Evolutionary conservation across 768 basidiomycete genomes (phyloP).

Genomic region (Lactifluus echinatus): DNA sequence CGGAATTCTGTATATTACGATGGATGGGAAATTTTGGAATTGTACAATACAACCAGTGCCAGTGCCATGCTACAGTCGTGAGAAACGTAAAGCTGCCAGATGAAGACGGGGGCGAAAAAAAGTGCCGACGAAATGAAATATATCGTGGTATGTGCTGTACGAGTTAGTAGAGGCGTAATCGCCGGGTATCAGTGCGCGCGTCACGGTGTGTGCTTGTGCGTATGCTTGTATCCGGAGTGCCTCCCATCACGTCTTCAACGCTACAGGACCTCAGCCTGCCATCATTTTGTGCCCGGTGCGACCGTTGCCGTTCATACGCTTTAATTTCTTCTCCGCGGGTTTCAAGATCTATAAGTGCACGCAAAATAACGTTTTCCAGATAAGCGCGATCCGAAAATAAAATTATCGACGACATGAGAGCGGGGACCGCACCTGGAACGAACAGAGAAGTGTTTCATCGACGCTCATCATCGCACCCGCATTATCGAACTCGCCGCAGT

Average conservation of each 20-base stretch:
- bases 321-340: constrained; percentile 96
- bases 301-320: constrained; percentile 77
- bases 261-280: background rate
- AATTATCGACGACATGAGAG: background rate
- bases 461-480: constrained; percentile 99
- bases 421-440: constrained; percentile 69
- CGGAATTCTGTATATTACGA: too few relatives aligned
- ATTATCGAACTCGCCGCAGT: constrained; percentile 95
- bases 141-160: too few relatives aligned
- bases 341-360: constrained; percentile 71
- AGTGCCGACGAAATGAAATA: too few relatives aligned
- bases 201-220: too few relatives aligned
- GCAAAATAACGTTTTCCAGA: background rate
- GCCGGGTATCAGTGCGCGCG: background rate
- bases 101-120: too few relatives aligned
- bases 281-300: constrained; percentile 92
- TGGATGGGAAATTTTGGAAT: too few relatives aligned
- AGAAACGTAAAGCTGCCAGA: too few relatives aligned
- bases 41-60: too few relatives aligned
- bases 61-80: too few relatives aligned
- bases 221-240: background rate
- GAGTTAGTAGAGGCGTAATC: too few relatives aligned
- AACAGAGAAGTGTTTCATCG: constrained; percentile 92
- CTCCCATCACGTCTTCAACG: background rate
- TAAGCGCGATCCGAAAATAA: background rate